Percentiles rank a stretch among this genome's conserved stretches.
Conservation (phyloP, 108 stramenopile genomes). For the Nitzschia sp. region DNA sequence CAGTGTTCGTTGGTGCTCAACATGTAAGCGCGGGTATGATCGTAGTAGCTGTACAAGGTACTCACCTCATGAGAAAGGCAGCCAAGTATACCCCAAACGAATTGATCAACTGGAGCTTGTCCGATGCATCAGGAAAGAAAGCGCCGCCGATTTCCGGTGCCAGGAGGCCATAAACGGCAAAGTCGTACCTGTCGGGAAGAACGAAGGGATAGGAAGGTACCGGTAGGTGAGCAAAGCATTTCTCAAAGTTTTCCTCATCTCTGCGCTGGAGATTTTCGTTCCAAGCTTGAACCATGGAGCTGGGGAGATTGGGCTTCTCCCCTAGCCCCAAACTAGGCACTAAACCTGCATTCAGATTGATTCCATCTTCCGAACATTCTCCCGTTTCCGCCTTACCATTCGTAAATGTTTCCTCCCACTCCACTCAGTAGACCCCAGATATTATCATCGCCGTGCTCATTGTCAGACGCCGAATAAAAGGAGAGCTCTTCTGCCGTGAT, state of each 20-base stretch:
- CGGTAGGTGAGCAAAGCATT: background rate
- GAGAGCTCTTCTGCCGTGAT: constrained; percentile 57
- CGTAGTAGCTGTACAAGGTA: no score
- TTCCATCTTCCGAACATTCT: no score
- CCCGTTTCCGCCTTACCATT: constrained; percentile 54
- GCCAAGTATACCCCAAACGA: constrained; percentile 87
- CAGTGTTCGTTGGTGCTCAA: background rate
- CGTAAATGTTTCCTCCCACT: constrained; percentile 69
- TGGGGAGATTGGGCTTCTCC: no score
- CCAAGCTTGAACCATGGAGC: background rate
- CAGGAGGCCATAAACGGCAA: constrained; percentile 83
- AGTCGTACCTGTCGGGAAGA: constrained; percentile 89
- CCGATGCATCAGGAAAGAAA: constrained; percentile 76
- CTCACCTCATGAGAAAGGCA: constrained; percentile 79
- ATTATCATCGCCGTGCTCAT: constrained; percentile 65
- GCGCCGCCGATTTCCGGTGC: constrained; percentile 70
- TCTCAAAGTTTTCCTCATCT: background rate
- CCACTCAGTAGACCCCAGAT: constrained; percentile 75
- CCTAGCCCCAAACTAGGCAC: no score
- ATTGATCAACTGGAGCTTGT: constrained; percentile 58
- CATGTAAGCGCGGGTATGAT: no score
- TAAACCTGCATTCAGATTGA: background rate
- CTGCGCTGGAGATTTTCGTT: no score
- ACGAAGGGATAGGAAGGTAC: constrained; percentile 10
- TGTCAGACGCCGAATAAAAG: constrained; percentile 55